Evolutionary conservation across 2,329 filamentous ascomycete species (phyloP).

Genomic region (Fusarium keratoplasticum): DNA sequence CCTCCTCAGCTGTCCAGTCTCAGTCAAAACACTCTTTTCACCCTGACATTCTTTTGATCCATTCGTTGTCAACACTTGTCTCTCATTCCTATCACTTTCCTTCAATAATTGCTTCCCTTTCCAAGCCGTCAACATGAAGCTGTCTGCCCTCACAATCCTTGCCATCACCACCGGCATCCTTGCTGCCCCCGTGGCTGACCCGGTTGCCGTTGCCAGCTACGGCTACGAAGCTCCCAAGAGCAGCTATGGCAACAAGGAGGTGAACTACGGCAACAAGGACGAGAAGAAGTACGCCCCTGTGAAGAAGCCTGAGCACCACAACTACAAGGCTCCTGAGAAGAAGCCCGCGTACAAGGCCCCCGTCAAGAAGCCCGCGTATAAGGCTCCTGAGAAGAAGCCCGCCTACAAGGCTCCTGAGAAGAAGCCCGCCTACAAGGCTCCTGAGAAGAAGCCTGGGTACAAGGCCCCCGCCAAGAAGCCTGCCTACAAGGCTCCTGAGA

Average conservation of each 20-base stretch:
- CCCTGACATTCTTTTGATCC: neutral
- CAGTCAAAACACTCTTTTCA: neutral
- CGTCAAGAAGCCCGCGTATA: neutral
- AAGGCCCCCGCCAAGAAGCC: neutral
- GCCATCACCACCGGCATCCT: conserved; percentile 31
- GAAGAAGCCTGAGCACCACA: neutral
- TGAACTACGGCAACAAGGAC: neutral
- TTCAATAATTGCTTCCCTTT: neutral
- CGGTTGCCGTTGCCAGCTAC: conserved; percentile 16
- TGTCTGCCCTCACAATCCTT: conserved; percentile 32
- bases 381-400: neutral
- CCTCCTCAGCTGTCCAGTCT: neutral
- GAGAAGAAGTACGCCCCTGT: neutral
- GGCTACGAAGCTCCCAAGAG: conserved; percentile 22
- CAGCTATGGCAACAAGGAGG: neutral
- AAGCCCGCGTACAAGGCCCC: neutral
- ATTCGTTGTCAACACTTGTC: neutral
- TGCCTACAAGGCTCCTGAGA: neutral
- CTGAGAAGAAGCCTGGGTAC: neutral
- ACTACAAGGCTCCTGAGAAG: neutral
- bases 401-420: neutral
- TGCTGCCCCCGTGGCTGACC: conserved; percentile 26
- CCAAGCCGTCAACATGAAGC: conserved; percentile 20
- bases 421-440: neutral
- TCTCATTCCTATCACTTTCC: neutral